Evolutionary conservation across 768 basidiomycete species (phyloP), one percentile per base, ranked within the genome.

Genomic region (Suillus variegatus): DNA sequence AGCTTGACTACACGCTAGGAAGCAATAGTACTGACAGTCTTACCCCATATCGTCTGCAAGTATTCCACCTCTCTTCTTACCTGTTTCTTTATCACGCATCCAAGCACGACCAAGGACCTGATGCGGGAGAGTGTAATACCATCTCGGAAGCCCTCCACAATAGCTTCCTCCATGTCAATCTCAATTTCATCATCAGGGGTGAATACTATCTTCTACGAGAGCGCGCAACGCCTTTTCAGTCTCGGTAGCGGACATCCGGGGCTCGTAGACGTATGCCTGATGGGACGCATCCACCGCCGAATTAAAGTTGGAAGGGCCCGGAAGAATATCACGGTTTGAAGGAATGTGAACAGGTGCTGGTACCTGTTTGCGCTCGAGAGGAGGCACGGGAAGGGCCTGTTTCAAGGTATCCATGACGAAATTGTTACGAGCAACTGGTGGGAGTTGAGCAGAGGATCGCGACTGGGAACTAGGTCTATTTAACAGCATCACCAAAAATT

Each of bases 11-110:
- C 25, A 28, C 18, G 28, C 25, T 25, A 60, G 20, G 32, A 20
- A 20, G 20, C 3, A 28, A 18, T 28, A 52, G 66, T 41, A 66
- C 14, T 20, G 54, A 4, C 13, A 1, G 25, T 69, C 82, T 58
- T 70, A 90, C 91, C 91, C 92, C 90, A 93, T 93, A 71, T 93
- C 93, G 74, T 98, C 95, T 6, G 95, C 95, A 16, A 97, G 79
- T 69, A 98, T 95, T 0, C 97, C 97, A 1, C 97, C 96, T 8
- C 72, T 80, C 69, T 89, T 87, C 77, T 93, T 93, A 40, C 86
- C 88, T 9, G 82, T 76, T 77, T 99, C 97, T 22, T 96, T 84
- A 8, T 89, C 86, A 28, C 81, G 81, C 92, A 99, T 95, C 96
- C 96, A 99, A 32, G 77, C 77, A 0, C 95, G 83, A 25, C 94